Conservation (phyloP, 1,284 basidiomycete genomes). For the Papiliotrema fonsecae region DNA sequence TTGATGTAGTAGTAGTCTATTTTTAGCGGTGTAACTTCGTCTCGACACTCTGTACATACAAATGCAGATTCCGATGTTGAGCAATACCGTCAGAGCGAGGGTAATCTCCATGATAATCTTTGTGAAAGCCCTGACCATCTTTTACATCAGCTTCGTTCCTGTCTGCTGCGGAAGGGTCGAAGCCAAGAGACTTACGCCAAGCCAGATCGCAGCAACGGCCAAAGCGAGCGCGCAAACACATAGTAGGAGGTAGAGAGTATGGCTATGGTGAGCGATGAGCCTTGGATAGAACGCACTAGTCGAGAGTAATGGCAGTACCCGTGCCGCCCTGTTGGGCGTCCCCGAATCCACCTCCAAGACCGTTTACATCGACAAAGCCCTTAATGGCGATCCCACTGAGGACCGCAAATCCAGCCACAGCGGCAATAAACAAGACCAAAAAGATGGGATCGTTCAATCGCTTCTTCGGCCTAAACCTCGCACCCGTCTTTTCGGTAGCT, state of each 20-base stretch:
- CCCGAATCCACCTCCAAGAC: conserved; percentile 51
- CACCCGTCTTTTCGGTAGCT: conserved; percentile 53
- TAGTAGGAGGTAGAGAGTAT: conserved; percentile 64
- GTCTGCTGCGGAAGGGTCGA: background rate
- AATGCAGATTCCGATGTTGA: conserved; percentile 59
- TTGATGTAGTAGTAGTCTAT: conserved; percentile 68
- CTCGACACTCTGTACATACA: conserved; percentile 27
- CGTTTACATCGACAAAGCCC: conserved; percentile 60
- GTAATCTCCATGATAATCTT: conserved; percentile 75
- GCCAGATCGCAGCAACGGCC: conserved; percentile 49
- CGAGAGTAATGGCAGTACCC: conserved; percentile 30
- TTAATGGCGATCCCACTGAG: conserved; percentile 62
- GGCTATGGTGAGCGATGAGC: conserved; percentile 17
- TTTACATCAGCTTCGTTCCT: background rate
- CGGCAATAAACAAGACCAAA: conserved; percentile 63
- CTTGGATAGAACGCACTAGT: conserved; percentile 22
- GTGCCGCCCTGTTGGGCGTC: conserved; percentile 19
- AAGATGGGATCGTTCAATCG: conserved; percentile 67
- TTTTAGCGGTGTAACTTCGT: conserved; percentile 6
- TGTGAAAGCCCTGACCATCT: conserved; percentile 68
- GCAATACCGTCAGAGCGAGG: conserved; percentile 61
- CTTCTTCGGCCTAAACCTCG: conserved; percentile 64
- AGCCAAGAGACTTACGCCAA: conserved; percentile 22
- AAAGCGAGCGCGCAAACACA: conserved; percentile 61
- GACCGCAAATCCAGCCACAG: conserved; percentile 64